Percentiles rank a stretch among this genome's conserved stretches.
Conservation (phyloP, 352 stramenopile genomes). For the Nothophytophthora sp. region DNA sequence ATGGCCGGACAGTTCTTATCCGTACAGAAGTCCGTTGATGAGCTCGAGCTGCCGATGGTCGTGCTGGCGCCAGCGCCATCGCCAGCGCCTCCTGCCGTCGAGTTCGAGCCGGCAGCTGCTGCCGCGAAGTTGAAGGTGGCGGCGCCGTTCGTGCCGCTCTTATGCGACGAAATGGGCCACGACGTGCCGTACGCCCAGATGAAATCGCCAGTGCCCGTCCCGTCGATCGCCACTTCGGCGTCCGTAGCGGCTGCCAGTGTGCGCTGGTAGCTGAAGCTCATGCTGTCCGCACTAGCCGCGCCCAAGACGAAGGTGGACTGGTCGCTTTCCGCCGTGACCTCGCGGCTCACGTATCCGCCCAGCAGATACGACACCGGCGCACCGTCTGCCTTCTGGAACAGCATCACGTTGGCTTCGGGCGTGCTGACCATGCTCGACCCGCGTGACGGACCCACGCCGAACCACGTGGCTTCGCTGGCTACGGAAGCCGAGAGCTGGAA, state of each 20-base stretch:
- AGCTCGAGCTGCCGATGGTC: conserved; percentile 24
- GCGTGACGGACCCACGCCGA: conserved; percentile 56
- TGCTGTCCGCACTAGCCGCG: conserved; percentile 32
- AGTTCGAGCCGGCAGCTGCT: conserved; percentile 6
- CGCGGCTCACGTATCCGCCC: conserved; percentile 45
- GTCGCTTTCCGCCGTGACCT: conserved; percentile 43
- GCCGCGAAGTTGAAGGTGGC: conserved; percentile 55
- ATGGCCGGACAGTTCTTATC: conserved; percentile 69
- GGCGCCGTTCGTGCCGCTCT: conserved; percentile 45
- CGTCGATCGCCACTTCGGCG: conserved; percentile 51
- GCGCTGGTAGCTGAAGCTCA: conserved; percentile 78
- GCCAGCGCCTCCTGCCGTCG: too few species aligned
- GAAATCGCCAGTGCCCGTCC: conserved; percentile 35
- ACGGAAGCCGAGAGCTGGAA: conserved; percentile 50
- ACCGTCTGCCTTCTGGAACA: conserved; percentile 52
- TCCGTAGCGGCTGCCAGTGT: conserved; percentile 45
- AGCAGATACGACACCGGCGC: conserved; percentile 49
- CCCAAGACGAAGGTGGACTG: conserved; percentile 43
- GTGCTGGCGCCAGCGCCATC: conserved; percentile 15
- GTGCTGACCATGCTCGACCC: conserved; percentile 65
- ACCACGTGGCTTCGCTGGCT: conserved; percentile 46
- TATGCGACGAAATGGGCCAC: conserved; percentile 62
- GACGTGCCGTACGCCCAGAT: conserved; percentile 77
- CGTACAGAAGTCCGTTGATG: conserved; percentile 36
- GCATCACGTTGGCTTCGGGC: conserved; percentile 69